phyloP scores from a whole-genome alignment of 352 stramenopile species.

The Phytophthora colocasiae region DNA sequence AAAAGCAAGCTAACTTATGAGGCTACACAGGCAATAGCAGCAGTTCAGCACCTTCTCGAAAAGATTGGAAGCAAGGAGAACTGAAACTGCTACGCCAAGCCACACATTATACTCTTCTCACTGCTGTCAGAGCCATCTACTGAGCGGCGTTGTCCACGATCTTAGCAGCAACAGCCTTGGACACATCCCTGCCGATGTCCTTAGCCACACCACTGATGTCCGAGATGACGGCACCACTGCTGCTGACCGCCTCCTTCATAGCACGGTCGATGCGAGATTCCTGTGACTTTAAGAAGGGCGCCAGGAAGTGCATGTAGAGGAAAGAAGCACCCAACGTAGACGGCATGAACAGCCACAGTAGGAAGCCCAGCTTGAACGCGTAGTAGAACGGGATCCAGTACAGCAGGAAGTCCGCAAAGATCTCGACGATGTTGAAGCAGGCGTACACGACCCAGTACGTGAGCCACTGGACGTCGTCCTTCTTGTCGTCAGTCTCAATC shows the following conservation, averaged over 20 bases:
- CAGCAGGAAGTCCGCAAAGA: constrained; percentile 96
- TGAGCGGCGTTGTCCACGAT: constrained; percentile 67
- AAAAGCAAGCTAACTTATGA: constrained; percentile 56
- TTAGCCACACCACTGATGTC: constrained; percentile 81
- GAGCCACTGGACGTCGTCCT: constrained; percentile 91
- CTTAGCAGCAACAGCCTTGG: constrained; percentile 74
- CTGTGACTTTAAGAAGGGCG: constrained; percentile 85
- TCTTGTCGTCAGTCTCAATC: constrained; percentile 78
- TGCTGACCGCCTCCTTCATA: constrained; percentile 86
- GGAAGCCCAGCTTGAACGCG: constrained; percentile 97
- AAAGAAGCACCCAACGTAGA: constrained; percentile 95
- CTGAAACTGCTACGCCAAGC: not conserved
- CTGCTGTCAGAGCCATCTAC: constrained; percentile 21
- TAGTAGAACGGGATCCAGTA: constrained; percentile 99
- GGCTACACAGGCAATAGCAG: constrained; percentile 9
- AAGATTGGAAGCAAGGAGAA: not conserved
- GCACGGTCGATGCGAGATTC: constrained; percentile 85
- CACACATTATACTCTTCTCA: constrained; percentile 13
- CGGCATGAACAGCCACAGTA: constrained; percentile 98
- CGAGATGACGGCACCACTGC: constrained; percentile 75
- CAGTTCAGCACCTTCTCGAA: not conserved
- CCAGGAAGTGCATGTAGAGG: constrained; percentile 95
- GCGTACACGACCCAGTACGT: constrained; percentile 99
- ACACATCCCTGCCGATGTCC: constrained; percentile 81
- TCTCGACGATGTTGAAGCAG: constrained; percentile 97